Evolutionary conservation across 495 filamentous ascomycete genomes (phyloP), one percentile per base, ranked within the genome.

Genomic region (Physcia stellaris): DNA sequence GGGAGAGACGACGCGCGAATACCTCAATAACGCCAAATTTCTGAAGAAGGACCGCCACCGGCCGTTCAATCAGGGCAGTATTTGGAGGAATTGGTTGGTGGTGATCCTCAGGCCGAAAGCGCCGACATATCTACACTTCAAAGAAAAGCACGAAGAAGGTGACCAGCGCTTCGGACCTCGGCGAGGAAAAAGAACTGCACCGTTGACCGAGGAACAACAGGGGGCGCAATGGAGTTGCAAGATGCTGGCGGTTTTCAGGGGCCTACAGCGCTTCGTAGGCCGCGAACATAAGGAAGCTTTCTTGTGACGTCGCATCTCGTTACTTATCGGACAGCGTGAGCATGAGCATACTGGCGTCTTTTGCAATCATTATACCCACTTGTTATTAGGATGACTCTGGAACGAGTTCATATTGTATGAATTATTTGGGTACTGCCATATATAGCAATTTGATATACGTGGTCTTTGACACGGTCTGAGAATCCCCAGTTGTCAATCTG

Each of bases 1-100:
- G 27, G 90, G 87, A 13, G 88, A 95, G 61, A 96, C 92, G 6
- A 98, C 90, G 1, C 70, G 92, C 43, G 90, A 98, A 57, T 95
- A 92, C 53, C 73, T 98, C 32, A 93, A 90, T 58, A 86, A 81
- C 9, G 85, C 93, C 54, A 96, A 96, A 52, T 94, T 96, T 57
- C 59, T 77, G 37, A 88, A 86, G 61, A 74, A 80, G 46, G 90
- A 96, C 53, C 75, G 90, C 17, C 92, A 94, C 56, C 71, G 86
- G 24, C 86, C 90, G 4, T 98, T 93, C 40, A 82, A 77, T 0
- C 88, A 94, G 52, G 79, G 73, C 17, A 83, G 63, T 49, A 64
- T 77, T 42, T 60, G 80, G 58, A 77, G 63, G 41, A 96, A 96
- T 54, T 90, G 81, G 76, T 57, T 82, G 19, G 67, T 78, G 1